Evolutionary conservation across 139 green algal genomes (phyloP).

Genomic region (Astrephomene gubernaculifera): DNA sequence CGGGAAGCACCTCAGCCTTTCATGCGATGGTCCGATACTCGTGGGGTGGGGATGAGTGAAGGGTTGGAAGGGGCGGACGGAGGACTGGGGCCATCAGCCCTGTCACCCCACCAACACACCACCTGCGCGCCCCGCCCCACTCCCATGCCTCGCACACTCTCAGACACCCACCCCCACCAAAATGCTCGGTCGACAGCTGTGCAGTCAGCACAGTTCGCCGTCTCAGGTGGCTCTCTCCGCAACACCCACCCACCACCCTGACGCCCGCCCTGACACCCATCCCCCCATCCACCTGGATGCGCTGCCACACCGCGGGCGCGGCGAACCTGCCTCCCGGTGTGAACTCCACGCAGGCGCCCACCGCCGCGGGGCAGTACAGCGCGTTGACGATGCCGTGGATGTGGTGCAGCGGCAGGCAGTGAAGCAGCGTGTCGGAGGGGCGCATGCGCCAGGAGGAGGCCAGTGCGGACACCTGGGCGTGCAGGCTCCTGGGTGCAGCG

Average conservation of each 20-base stretch:
- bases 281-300: constrained; percentile 60
- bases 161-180: no score
- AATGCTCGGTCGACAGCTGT: no score
- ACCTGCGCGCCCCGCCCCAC: no score
- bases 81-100: no score
- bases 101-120: no score
- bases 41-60: background rate
- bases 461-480: constrained; percentile 77
- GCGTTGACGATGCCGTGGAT: constrained; percentile 97
- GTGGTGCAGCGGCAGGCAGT: constrained; percentile 95
- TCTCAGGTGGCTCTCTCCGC: no score
- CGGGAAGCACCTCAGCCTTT: no score
- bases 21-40: no score
- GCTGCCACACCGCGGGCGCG: constrained; percentile 71
- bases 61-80: no score
- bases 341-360: constrained; percentile 84
- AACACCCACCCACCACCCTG: no score
- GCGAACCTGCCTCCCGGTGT: constrained; percentile 87
- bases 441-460: constrained; percentile 84
- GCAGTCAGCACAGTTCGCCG: no score
- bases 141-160: no score
- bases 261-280: background rate
- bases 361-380: constrained; percentile 79
- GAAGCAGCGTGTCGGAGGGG: constrained; percentile 84
- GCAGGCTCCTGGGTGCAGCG: constrained; percentile 65